Base-by-base conservation (phyloP, 345 rosid species). In the Melaleuca quinquenervia region DNA sequence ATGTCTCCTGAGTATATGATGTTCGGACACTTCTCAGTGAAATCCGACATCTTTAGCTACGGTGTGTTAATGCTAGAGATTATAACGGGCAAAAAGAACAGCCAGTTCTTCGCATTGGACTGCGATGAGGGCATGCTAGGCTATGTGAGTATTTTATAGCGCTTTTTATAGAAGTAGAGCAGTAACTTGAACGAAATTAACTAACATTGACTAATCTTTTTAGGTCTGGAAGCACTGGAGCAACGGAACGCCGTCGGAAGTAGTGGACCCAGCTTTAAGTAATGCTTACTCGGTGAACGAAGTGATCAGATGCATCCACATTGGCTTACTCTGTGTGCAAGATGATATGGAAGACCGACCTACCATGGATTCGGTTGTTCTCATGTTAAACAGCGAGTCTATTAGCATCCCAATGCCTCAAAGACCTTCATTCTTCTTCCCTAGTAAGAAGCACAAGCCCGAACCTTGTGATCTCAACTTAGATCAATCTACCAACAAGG, bases 181-280 rank as follows among this genome's bases (percentile, higher is more conserved):
- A 18, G 13, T 36, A 70, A 9, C 8, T 15, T 18, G 48, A 70
- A 36, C 11, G 20, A 70, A 36, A 70, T 16, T 41, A 8, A 22
- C 26, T 58, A 32, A 20, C 51, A 58, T 7, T 15, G 5, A 21
- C 26, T 52, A 48, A n/a, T 49, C 50, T 82, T 70, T 70, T 9
- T 21, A 87, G 90, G 88, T 76, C 5, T 89, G 92, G 92, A 64
- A 85, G 62, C 85, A 74, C 16, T 90, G 92, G 92, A 86, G 56
- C 22, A 84, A 87, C 5, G 87, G 83, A 32, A 86, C 51, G 6
- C 86, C 83, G 32, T 36, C 80, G 14, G 82, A 87, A 15, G 20
- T 86, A 32, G 55, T 89, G n/a, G 90, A 90, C 74, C 82, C 90
- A 11, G 49, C 74, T 50, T 1, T 90, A 58, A 51, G 55, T 2